A percentile compares a stretch with the other conserved stretches of the same genome.
These are phyloP conservation scores for Auriculariales sp. DNA, from an alignment of 768 basidiomycete genomes.

Conservation along the genomic window DNA sequence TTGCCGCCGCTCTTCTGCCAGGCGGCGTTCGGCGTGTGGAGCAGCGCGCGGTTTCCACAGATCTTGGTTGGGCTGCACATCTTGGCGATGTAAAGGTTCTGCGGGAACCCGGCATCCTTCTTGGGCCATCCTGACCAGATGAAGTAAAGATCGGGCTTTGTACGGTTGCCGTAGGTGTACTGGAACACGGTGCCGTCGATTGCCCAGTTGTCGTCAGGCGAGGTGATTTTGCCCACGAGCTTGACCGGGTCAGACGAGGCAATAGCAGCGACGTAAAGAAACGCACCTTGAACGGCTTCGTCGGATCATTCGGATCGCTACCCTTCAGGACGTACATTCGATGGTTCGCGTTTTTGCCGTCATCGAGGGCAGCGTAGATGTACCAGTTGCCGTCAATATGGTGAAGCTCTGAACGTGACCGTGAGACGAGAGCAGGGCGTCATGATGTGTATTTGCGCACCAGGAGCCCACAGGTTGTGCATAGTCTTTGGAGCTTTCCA, in stretches of 20 bases:
- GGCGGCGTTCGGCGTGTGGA: neutral
- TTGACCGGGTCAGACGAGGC: neutral
- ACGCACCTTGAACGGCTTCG: neutral
- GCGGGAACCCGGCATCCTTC: neutral
- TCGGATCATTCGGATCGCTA: neutral
- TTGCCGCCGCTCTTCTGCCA: neutral
- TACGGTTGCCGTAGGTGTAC: neutral
- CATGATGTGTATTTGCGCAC: neutral
- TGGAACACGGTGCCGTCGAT: constrained; percentile 1
- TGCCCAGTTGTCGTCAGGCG: neutral
- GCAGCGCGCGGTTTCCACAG: neutral
- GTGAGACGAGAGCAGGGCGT: neutral
- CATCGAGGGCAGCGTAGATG: neutral
- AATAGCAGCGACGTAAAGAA: no score
- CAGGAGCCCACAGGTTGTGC: neutral
- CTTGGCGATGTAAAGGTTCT: constrained; percentile 1
- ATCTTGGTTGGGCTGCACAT: constrained; percentile 1
- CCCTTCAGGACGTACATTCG: neutral
- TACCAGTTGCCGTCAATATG: neutral
- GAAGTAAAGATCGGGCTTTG: neutral
- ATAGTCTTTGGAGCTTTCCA: neutral
- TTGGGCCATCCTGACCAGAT: neutral
- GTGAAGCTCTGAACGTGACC: neutral
- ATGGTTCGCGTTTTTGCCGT: neutral
- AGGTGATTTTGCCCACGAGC: neutral